These are phyloP conservation scores for Farysia itapuensis DNA, from an alignment of 1,284 basidiomycete species.

Conservation along the genomic window DNA sequence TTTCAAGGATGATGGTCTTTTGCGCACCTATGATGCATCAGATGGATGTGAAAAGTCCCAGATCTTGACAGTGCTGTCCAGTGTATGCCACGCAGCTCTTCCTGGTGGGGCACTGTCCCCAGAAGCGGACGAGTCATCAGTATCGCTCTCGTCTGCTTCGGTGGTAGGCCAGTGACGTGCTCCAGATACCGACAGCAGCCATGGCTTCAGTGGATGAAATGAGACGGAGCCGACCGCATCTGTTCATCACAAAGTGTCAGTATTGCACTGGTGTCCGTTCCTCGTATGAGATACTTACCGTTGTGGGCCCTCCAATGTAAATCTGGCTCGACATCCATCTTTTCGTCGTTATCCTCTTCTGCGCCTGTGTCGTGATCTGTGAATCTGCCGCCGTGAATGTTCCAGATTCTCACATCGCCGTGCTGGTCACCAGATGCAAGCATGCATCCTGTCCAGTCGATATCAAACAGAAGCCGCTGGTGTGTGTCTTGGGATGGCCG, in stretches of 20 bases:
- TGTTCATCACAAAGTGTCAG: too few relatives aligned
- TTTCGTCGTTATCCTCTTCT: not conserved
- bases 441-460: constrained; percentile 44
- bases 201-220: constrained; percentile 30
- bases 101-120: too few relatives aligned
- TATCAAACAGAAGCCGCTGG: constrained; percentile 43
- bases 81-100: constrained; percentile 10
- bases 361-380: constrained; percentile 5
- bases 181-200: constrained; percentile 25
- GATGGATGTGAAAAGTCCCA: constrained; percentile 23
- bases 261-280: too few relatives aligned
- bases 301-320: constrained; percentile 34
- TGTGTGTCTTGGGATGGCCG: constrained; percentile 11
- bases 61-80: constrained; percentile 16
- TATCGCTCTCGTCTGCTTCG: not conserved
- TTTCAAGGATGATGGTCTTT: constrained; percentile 19
- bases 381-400: constrained; percentile 17
- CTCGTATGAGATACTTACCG: constrained; percentile 15
- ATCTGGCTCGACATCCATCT: constrained; percentile 10
- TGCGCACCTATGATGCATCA: not conserved
- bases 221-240: constrained; percentile 32
- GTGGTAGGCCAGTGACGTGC: constrained; percentile 20
- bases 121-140: not conserved
- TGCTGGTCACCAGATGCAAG: constrained; percentile 32
- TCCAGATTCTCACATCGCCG: constrained; percentile 36